Evolutionary conservation across 176 grass and related monocot genomes (phyloP).

Genomic region (Saccharum officinarum): DNA sequence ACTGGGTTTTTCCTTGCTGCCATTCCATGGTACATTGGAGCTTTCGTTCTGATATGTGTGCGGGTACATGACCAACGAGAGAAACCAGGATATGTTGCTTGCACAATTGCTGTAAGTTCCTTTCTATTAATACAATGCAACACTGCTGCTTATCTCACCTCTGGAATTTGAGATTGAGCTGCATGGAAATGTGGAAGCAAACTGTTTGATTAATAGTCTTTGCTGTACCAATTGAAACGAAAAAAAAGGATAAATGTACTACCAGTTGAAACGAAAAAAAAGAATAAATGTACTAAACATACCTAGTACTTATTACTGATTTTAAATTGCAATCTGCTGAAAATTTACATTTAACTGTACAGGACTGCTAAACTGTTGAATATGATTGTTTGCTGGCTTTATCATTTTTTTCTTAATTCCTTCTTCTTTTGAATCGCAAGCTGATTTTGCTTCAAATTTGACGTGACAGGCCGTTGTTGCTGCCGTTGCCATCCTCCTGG

Average conservation of each 20-base stretch:
- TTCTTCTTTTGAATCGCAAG: neutral
- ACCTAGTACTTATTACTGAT: neutral
- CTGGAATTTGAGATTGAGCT: too few species aligned
- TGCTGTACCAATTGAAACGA: neutral
- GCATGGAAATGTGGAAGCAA: neutral
- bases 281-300: neutral
- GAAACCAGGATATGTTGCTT: slow-evolving; percentile 90
- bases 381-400: neutral
- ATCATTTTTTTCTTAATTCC: neutral
- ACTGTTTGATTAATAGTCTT: neutral
- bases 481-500: slow-evolving; percentile 58
- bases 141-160: neutral
- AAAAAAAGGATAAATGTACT: neutral
- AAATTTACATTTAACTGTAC: neutral
- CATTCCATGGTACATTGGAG: slow-evolving; percentile 93
- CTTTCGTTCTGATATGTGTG: slow-evolving; percentile 82
- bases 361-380: neutral
- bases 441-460: neutral
- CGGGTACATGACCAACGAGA: slow-evolving; percentile 79
- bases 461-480: slow-evolving; percentile 63
- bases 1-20: slow-evolving; percentile 87
- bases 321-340: neutral
- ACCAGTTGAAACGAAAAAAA: neutral
- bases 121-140: slow-evolving; percentile 17
- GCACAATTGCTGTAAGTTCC: slow-evolving; percentile 77